These are phyloP conservation scores for Diphasiastrum complanatum DNA, from an alignment of 83 land plant genomes.

Conservation along the genomic window DNA sequence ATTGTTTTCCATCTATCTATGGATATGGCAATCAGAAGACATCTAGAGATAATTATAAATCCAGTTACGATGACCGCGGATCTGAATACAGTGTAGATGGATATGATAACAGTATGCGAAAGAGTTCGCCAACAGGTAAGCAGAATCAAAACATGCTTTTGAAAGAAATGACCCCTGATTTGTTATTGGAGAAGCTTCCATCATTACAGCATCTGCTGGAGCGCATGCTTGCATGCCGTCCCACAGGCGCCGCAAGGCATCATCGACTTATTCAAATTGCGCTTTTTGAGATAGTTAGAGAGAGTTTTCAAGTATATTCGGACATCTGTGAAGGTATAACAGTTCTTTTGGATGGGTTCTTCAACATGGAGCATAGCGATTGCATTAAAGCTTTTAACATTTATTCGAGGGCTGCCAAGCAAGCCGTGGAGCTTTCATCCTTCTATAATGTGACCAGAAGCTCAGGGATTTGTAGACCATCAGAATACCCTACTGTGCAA, in stretches of 20 bases:
- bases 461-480: slow-evolving; percentile 48
- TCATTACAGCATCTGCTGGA: slow-evolving; percentile 55
- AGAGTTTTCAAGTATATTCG: slow-evolving; percentile 59
- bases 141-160: slow-evolving; percentile 29
- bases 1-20: slow-evolving; percentile 30
- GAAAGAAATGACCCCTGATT: slow-evolving; percentile 50
- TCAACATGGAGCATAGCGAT: slow-evolving; percentile 42
- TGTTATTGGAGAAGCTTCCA: slow-evolving; percentile 48
- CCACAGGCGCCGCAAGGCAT: slow-evolving; percentile 56
- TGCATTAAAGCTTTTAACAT: slow-evolving; percentile 43
- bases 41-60: background rate
- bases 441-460: slow-evolving; percentile 53
- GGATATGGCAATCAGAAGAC: slow-evolving; percentile 15
- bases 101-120: background rate
- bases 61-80: slow-evolving; percentile 1
- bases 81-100: background rate
- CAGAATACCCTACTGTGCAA: slow-evolving; percentile 58
- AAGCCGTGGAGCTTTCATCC: slow-evolving; percentile 46
- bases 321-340: slow-evolving; percentile 53
- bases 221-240: slow-evolving; percentile 51
- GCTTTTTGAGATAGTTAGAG: slow-evolving; percentile 47
- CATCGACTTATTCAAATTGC: slow-evolving; percentile 47
- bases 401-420: slow-evolving; percentile 48
- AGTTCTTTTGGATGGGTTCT: slow-evolving; percentile 61
- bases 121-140: slow-evolving; percentile 1